phyloP scores from a whole-genome alignment of 208 protist species.

The Vickermania ingenoplastis region DNA sequence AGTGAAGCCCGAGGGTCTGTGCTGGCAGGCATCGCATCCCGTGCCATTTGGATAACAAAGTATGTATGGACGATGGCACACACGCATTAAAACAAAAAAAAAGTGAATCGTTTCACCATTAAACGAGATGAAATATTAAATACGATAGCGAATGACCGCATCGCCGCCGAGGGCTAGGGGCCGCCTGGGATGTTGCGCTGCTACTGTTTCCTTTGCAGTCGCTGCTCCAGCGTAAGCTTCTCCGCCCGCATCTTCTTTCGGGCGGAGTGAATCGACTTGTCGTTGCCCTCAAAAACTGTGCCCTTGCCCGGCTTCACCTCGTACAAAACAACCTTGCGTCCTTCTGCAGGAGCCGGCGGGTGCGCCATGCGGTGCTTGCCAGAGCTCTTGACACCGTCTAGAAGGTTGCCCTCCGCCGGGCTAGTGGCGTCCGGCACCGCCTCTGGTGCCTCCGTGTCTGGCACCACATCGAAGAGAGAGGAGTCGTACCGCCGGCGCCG shows the following conservation, averaged over 20 bases:
- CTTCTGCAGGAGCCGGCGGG: slow-evolving; percentile 4
- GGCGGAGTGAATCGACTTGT: slow-evolving; percentile 64
- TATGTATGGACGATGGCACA: too few species aligned
- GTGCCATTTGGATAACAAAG: too few species aligned
- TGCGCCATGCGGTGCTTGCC: slow-evolving; percentile 24
- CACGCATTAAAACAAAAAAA: too few species aligned
- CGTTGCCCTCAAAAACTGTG: slow-evolving; percentile 41
- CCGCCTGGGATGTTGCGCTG: too few species aligned
- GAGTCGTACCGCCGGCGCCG: slow-evolving; percentile 66
- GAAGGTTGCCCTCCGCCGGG: slow-evolving; percentile 26
- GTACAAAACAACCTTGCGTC: slow-evolving; percentile 58
- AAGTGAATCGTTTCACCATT: too few species aligned
- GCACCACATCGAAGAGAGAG: slow-evolving; percentile 69
- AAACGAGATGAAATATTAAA: too few species aligned
- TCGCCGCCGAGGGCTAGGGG: too few species aligned
- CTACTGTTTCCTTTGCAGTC: slow-evolving; percentile 27
- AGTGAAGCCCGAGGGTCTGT: too few species aligned
- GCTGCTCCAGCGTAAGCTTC: slow-evolving; percentile 66
- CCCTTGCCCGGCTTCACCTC: slow-evolving; percentile 41
- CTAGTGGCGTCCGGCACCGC: background rate
- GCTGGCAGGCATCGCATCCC: too few species aligned
- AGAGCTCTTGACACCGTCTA: slow-evolving; percentile 70
- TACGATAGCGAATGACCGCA: too few species aligned
- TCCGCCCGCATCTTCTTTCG: slow-evolving; percentile 61
- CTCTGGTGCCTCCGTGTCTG: slow-evolving; percentile 23